Conservation (phyloP, 345 rosid genomes). For the Iberis pinnata region DNA sequence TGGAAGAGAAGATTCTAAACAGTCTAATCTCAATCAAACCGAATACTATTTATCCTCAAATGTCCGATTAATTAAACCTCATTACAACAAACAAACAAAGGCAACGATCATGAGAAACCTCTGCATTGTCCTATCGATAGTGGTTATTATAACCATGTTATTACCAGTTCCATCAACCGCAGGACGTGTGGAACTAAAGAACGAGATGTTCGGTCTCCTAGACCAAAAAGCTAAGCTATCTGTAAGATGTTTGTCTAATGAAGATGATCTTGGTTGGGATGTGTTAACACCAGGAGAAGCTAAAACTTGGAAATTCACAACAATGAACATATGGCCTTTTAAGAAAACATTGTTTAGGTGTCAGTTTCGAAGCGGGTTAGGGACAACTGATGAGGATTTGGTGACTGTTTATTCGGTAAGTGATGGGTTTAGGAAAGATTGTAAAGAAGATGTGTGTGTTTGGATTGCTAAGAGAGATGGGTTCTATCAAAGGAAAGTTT, state of each 20-base stretch:
- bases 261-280: constrained; percentile 26
- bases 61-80: neutral
- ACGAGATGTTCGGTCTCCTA: neutral
- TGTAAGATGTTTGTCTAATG: constrained; percentile 26
- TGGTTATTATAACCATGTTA: neutral
- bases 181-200: constrained; percentile 6
- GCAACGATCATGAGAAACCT: neutral
- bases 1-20: neutral
- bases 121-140: neutral
- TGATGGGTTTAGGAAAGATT: neutral
- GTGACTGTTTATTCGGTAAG: neutral
- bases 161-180: neutral
- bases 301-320: constrained; percentile 20
- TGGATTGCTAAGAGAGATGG: constrained; percentile 10
- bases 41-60: neutral
- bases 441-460: neutral
- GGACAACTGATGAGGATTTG: neutral
- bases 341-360: constrained; percentile 24
- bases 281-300: constrained; percentile 11
- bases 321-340: constrained; percentile 32
- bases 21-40: neutral
- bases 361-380: constrained; percentile 15
- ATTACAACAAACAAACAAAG: neutral
- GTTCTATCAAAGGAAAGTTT: neutral
- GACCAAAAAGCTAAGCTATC: constrained; percentile 14